Conservation (phyloP, 768 basidiomycete genomes). For the Lactarius vividus region DNA sequence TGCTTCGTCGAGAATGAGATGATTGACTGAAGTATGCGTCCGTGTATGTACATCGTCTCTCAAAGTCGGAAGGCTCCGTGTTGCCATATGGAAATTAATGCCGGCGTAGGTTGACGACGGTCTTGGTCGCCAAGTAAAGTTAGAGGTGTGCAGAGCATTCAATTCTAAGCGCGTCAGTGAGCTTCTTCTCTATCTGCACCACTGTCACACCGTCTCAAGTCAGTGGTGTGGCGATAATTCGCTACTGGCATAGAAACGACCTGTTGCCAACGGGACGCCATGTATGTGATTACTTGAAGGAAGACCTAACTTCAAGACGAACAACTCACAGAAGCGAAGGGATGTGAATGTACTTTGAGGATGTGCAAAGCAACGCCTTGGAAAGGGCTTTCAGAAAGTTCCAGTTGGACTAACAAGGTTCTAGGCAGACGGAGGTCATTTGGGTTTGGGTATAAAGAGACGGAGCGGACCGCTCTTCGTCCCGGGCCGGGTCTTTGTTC, state of each 20-base stretch:
- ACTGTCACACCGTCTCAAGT: not conserved
- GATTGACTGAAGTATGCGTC: not conserved
- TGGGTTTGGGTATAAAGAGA: too few relatives aligned
- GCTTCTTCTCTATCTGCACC: not conserved
- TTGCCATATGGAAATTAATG: not conserved
- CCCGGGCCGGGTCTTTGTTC: not conserved
- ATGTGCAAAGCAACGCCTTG: not conserved
- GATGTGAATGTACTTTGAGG: not conserved
- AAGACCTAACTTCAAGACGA: not conserved
- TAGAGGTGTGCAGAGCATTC: not conserved
- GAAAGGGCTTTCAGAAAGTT: not conserved
- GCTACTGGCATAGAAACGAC: not conserved
- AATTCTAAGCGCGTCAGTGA: not conserved
- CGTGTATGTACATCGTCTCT: too few relatives aligned
- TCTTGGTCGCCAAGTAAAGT: not conserved
- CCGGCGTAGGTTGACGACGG: not conserved
- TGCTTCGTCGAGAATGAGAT: conserved; percentile 5
- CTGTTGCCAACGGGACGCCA: not conserved
- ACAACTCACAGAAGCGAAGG: not conserved
- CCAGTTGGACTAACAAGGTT: not conserved
- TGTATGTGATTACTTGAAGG: not conserved
- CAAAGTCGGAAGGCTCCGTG: not conserved
- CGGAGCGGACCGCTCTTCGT: not conserved
- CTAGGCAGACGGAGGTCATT: too few relatives aligned
- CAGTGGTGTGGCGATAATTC: not conserved